A percentile compares a stretch with the other conserved stretches of the same genome.
Conservation (phyloP, 2,329 filamentous ascomycete genomes). For the Grosmannia huntii region DNA sequence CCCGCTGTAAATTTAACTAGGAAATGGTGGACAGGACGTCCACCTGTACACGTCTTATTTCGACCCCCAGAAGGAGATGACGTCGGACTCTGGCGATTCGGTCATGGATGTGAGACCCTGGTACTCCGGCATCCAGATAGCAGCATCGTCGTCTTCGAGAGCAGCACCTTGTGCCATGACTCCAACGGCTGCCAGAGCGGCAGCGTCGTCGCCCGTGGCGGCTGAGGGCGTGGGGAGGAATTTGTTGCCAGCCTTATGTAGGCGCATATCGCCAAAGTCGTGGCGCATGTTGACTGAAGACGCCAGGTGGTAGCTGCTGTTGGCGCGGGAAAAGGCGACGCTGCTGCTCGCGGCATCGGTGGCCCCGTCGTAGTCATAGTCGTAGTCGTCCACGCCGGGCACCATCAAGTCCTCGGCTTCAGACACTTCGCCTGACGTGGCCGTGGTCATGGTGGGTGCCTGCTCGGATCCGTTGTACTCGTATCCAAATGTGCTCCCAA, state of each 20-base stretch:
- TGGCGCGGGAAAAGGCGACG: constrained; percentile 32
- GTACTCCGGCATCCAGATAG: constrained; percentile 37
- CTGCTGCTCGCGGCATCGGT: constrained; percentile 21
- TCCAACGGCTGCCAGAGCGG: constrained; percentile 23
- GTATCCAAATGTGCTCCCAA: constrained; percentile 40
- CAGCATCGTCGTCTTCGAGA: constrained; percentile 32
- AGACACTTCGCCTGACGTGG: constrained; percentile 54
- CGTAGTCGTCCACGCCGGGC: constrained; percentile 26
- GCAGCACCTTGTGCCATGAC: constrained; percentile 7
- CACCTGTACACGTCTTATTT: not conserved
- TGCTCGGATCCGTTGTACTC: constrained; percentile 44
- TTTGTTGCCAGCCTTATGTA: constrained; percentile 35
- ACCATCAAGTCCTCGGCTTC: constrained; percentile 48
- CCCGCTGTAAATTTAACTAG: not conserved
- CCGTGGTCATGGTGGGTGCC: constrained; percentile 39
- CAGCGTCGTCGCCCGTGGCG: constrained; percentile 28
- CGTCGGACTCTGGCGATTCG: constrained; percentile 19
- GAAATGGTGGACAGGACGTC: not conserved
- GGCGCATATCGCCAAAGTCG: constrained; percentile 42
- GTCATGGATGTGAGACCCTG: constrained; percentile 17
- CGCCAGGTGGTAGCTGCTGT: constrained; percentile 31
- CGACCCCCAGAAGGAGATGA: constrained; percentile 15
- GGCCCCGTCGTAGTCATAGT: constrained; percentile 21
- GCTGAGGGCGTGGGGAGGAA: constrained; percentile 27
- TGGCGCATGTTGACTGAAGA: constrained; percentile 30